phyloP scores from a whole-genome alignment of 2,329 filamentous ascomycete species.

The Aspergillus costaricaensis region DNA sequence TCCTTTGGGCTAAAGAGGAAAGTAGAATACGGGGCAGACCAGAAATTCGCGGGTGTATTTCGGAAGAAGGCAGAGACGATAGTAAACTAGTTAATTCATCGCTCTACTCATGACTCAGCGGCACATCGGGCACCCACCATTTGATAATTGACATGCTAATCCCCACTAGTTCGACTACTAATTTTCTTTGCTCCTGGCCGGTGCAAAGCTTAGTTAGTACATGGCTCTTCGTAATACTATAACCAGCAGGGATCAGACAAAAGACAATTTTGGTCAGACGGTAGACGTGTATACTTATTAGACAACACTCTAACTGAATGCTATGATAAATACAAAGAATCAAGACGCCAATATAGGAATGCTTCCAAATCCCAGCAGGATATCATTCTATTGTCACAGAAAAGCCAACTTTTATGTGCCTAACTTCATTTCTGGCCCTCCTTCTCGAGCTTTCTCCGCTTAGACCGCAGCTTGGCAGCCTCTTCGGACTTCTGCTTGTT shows the following conservation, averaged over 20 bases:
- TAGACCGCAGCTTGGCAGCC: conserved; percentile 80
- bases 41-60: too few species aligned
- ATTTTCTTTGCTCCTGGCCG: too few species aligned
- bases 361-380: conserved; percentile 24
- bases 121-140: too few species aligned
- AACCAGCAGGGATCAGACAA: background rate
- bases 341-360: conserved; percentile 23
- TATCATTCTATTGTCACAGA: conserved; percentile 27
- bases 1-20: too few species aligned
- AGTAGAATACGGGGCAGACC: too few species aligned
- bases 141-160: too few species aligned
- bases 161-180: too few species aligned
- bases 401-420: conserved; percentile 25
- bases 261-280: background rate
- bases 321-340: conserved; percentile 15
- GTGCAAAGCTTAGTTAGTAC: too few species aligned
- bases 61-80: too few species aligned
- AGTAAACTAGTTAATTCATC: too few species aligned
- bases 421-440: conserved; percentile 30
- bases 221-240: too few species aligned
- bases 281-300: conserved; percentile 5
- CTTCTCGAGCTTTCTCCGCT: conserved; percentile 83
- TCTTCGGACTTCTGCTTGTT: conserved; percentile 92
- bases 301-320: conserved; percentile 6
- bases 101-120: too few species aligned